A percentile compares a stretch with the other conserved stretches of the same genome.
phyloP scores from a whole-genome alignment of 768 basidiomycete species.

The Serendipita vermifera region DNA sequence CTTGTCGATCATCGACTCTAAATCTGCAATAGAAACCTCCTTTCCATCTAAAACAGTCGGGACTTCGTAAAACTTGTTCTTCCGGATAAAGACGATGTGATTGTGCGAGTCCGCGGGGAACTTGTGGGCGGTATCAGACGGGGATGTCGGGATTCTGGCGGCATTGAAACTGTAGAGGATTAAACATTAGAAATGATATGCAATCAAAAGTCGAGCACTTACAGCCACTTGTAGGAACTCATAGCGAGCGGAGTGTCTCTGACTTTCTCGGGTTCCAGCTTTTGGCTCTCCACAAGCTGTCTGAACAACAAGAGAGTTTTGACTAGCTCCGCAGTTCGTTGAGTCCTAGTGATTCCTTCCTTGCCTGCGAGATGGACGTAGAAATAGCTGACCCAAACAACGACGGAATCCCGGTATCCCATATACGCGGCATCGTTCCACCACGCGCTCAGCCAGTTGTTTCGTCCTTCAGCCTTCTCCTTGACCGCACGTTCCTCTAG shows the following conservation, averaged over 20 bases:
- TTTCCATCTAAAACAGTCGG: constrained; percentile 52
- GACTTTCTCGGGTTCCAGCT: constrained; percentile 79
- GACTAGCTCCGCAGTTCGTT: constrained; percentile 68
- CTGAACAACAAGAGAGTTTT: constrained; percentile 81
- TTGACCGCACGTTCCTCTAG: constrained; percentile 61
- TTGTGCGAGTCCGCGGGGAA: constrained; percentile 64
- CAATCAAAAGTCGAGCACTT: constrained; percentile 20
- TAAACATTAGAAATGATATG: no score
- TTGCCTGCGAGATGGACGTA: constrained; percentile 73
- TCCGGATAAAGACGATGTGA: constrained; percentile 81
- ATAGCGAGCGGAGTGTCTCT: constrained; percentile 71
- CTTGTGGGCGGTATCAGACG: constrained; percentile 71
- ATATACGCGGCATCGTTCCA: constrained; percentile 78
- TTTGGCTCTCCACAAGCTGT: constrained; percentile 64
- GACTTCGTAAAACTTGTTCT: constrained; percentile 84
- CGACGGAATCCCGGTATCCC: constrained; percentile 79
- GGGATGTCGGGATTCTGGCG: constrained; percentile 72
- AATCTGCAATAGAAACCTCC: constrained; percentile 64
- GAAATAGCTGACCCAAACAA: constrained; percentile 90
- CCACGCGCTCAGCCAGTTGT: constrained; percentile 93
- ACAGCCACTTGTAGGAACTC: constrained; percentile 92
- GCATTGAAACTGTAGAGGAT: constrained; percentile 72
- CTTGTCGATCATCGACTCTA: constrained; percentile 68
- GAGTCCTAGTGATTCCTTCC: constrained; percentile 39
- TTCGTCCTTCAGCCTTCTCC: constrained; percentile 29